Percentiles rank a stretch among this genome's conserved stretches.
Conservation (phyloP, 306 rosid genomes). For the barrel medic (Medicago truncatula) region MtrunA17r5.0-ANR NC_053049.1:37201501-37202000, state of each 20-base stretch:
- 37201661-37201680: neutral
- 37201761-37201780: conserved; percentile 5
- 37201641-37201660: neutral
- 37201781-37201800: neutral
- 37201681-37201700: neutral
- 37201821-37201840: neutral
- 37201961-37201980: neutral
- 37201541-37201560: no score
- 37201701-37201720: neutral
- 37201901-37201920: neutral
- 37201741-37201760: neutral
- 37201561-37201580: neutral
- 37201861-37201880: neutral
- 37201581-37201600: neutral
- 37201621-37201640: neutral
- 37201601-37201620: neutral
- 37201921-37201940: conserved; percentile 7
- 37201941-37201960: neutral
- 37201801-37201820: neutral
- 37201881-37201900: neutral
- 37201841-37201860: conserved; percentile 1
- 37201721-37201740: neutral
- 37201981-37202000: neutral
- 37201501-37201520: no score
- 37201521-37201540: no score